Base-by-base conservation (phyloP, 768 basidiomycete genomes). In the Neoboletus brunneissimus region DNA sequence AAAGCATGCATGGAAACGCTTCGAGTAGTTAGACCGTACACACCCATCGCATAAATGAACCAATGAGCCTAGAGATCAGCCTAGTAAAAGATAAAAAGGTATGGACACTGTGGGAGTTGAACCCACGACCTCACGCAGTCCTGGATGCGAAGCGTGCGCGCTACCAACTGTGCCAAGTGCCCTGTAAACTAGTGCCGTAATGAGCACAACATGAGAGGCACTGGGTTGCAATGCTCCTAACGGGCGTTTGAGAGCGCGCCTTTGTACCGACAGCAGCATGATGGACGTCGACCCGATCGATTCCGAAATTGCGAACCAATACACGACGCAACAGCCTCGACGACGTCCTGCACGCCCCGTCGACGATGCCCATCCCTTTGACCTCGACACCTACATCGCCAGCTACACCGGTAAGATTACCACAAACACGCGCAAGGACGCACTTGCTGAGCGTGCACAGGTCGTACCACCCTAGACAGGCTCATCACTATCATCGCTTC, bases 351-450 rank as follows among this genome's bases (percentile, higher is more conserved):
- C 77, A 22, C 80, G 80, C 2, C 73, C 75, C 13, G 80, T 94
- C 15, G 87, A 93, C 70, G 89, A 90, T 42, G 79, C 79, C 0
- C 91, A 94, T 66, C 91, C 93, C 5, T 94, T 93, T 67, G 93
- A 96, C 67, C 81, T 95, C 51, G 94, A 95, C 55, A 72, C 82
- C 41, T 89, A 91, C 70, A 84, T 87, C 56, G 76, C 86, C 42
- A 81, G 83, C 51, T 95, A 94, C 74, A 78, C 85, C 59, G 90
- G 92, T 89, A 43, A 51, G 54, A 29, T 38, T 13, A 20, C n/a
- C 25, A n/a, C 38, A 7, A 37, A 18, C 20, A 10, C 32, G 42
- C n/a, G 35, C 23, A 49, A 47, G 22, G 20, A 12, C 34, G 7
- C 11, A 16, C 29, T 41, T n/a, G 42, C 22, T 47, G 22, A 49